phyloP scores from a whole-genome alignment of 2,329 filamentous ascomycete species.

The Aspergillus uvarum region DNA sequence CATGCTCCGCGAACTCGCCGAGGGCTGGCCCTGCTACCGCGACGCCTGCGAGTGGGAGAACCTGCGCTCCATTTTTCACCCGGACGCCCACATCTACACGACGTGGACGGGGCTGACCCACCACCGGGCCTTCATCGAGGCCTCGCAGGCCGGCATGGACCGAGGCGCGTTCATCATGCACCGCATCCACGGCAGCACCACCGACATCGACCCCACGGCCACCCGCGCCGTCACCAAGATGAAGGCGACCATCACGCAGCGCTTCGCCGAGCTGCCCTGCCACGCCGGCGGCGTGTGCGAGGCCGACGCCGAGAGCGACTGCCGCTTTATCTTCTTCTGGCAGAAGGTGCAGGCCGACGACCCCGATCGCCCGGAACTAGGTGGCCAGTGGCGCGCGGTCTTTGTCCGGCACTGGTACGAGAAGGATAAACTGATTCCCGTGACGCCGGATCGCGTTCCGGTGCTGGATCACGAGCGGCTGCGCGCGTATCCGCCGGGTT shows the following conservation, averaged over 20 bases:
- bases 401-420: constrained; percentile 54
- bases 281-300: constrained; percentile 38
- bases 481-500: constrained; percentile 44
- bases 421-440: constrained; percentile 53
- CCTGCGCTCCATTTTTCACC: constrained; percentile 52
- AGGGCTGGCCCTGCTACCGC: constrained; percentile 52
- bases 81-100: constrained; percentile 51
- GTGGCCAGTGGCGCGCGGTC: constrained; percentile 45
- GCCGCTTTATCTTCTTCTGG: constrained; percentile 50
- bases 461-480: constrained; percentile 43
- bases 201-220: constrained; percentile 43
- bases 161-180: constrained; percentile 59
- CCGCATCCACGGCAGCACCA: constrained; percentile 47
- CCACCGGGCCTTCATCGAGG: constrained; percentile 48
- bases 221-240: constrained; percentile 50
- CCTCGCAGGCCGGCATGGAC: constrained; percentile 53
- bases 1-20: constrained; percentile 51
- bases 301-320: constrained; percentile 50
- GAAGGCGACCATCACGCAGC: constrained; percentile 53
- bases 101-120: constrained; percentile 51
- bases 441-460: constrained; percentile 46
- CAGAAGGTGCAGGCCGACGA: constrained; percentile 31
- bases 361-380: background rate
- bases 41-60: constrained; percentile 56
- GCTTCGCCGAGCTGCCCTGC: constrained; percentile 33